Evolutionary conservation across 495 filamentous ascomycete genomes (phyloP).

Genomic region (Massariosphaeria phaeospora): DNA sequence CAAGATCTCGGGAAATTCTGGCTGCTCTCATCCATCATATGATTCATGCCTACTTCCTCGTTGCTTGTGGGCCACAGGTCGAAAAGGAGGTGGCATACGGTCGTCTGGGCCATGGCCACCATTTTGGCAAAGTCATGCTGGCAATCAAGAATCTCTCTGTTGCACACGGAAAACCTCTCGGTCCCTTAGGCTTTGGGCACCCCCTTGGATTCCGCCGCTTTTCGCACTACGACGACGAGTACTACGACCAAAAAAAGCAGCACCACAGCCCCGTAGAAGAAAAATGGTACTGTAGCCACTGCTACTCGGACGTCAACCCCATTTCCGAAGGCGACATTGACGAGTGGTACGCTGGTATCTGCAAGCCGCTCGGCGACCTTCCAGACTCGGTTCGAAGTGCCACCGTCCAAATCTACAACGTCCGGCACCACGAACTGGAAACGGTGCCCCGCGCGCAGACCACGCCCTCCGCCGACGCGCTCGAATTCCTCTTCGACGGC

Average conservation of each 20-base stretch:
- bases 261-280: neutral
- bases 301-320: conserved; percentile 8
- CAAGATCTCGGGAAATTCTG: conserved; percentile 4
- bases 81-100: conserved; percentile 15
- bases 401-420: conserved; percentile 12
- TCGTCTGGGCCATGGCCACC: conserved; percentile 24
- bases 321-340: conserved; percentile 14
- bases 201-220: neutral
- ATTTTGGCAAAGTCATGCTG: conserved; percentile 29
- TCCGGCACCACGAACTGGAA: conserved; percentile 7
- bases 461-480: neutral
- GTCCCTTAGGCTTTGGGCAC: conserved; percentile 27
- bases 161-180: conserved; percentile 5
- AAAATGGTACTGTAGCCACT: conserved; percentile 20
- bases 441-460: conserved; percentile 16
- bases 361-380: conserved; percentile 18
- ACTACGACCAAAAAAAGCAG: neutral
- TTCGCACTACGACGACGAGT: conserved; percentile 5
- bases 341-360: conserved; percentile 17
- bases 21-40: conserved; percentile 34
- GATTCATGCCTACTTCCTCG: conserved; percentile 35
- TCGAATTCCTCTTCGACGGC: conserved; percentile 23
- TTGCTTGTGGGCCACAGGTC: conserved; percentile 17
- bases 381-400: conserved; percentile 11
- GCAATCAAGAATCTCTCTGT: conserved; percentile 25